Conservation (phyloP, 106 monocot species). For the Amphibolis antarctica region DNA sequence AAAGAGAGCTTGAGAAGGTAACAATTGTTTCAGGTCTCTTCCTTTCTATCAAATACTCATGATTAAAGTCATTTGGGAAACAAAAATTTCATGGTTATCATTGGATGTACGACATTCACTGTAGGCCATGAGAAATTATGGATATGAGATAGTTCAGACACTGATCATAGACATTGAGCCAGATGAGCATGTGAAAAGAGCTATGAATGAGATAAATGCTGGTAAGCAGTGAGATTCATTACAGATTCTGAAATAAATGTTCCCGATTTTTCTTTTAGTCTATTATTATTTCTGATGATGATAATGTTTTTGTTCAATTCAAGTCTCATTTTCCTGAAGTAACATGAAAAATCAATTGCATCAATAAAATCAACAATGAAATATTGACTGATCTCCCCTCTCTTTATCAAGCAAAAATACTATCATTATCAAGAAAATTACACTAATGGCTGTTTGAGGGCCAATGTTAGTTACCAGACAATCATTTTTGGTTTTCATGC, state of each 20-base stretch:
- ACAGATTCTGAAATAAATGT: background rate
- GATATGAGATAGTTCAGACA: conserved; percentile 32
- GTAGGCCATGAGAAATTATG: conserved; percentile 22
- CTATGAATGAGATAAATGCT: conserved; percentile 36
- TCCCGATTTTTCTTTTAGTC: conserved; percentile 10
- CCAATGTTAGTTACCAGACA: too few relatives aligned
- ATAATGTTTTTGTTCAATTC: too few relatives aligned
- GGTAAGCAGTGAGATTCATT: conserved; percentile 1
- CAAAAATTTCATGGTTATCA: background rate
- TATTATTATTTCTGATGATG: too few relatives aligned
- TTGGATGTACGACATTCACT: background rate
- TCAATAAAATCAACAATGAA: too few relatives aligned
- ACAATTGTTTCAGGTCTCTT: background rate
- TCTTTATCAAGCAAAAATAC: too few relatives aligned
- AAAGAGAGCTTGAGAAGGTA: conserved; percentile 31
- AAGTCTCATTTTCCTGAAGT: too few relatives aligned
- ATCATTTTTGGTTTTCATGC: too few relatives aligned
- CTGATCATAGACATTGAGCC: conserved; percentile 30
- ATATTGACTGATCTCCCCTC: too few relatives aligned
- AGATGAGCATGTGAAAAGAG: conserved; percentile 19
- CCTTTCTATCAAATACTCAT: background rate
- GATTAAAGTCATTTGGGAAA: too few relatives aligned
- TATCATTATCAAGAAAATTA: too few relatives aligned
- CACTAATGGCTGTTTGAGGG: too few relatives aligned
- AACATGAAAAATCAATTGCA: too few relatives aligned